Conservation (phyloP, 1,284 basidiomycete species). For the Irpex rosettiformis region DNA sequence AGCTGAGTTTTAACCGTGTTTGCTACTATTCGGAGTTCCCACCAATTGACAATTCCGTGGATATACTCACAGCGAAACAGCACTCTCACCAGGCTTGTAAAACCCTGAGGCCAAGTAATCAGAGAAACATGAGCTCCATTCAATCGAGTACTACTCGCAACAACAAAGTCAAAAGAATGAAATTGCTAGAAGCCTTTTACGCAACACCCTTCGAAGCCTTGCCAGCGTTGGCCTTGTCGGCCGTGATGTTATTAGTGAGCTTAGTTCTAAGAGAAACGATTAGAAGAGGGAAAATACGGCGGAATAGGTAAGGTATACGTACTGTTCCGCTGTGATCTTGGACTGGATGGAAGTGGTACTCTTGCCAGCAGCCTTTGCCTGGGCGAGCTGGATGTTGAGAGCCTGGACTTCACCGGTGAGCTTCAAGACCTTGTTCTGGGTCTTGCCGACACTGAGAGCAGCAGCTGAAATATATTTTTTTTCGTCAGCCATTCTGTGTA, state of each 20-base stretch:
- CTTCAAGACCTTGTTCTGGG: slow-evolving; percentile 53
- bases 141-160: not conserved
- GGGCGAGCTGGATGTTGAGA: slow-evolving; percentile 40
- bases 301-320: slow-evolving; percentile 8
- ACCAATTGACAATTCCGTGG: no score
- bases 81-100: no score
- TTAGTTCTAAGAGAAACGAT: slow-evolving; percentile 2
- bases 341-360: slow-evolving; percentile 29
- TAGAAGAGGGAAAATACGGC: not conserved
- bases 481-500: not conserved
- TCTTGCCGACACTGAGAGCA: slow-evolving; percentile 40
- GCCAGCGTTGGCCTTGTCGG: slow-evolving; percentile 32
- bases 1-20: no score
- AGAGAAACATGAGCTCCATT: not conserved
- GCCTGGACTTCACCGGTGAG: slow-evolving; percentile 40
- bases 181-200: not conserved
- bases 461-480: no score
- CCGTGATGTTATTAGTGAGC: slow-evolving; percentile 30
- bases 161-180: not conserved
- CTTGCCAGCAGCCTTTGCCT: slow-evolving; percentile 33
- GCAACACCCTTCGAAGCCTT: slow-evolving; percentile 30
- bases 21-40: no score
- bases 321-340: slow-evolving; percentile 32
- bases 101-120: no score
- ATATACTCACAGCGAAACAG: no score